These are phyloP conservation scores for Malus hybrid DNA, from an alignment of 331 rosid species.

Conservation along the genomic window DNA sequence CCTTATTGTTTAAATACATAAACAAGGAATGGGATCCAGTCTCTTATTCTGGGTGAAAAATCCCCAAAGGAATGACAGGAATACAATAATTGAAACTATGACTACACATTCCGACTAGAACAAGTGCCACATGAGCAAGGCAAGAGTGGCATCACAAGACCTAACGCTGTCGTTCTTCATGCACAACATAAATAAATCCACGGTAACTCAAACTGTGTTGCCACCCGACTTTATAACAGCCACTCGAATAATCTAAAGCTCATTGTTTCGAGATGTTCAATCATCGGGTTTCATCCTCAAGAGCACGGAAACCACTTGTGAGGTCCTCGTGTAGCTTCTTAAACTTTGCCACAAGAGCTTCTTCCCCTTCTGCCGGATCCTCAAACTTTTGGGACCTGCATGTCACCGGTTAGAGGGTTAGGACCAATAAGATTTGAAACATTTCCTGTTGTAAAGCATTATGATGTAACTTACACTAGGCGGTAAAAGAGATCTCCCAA, in stretches of 20 bases:
- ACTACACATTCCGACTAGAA: slow-evolving; percentile 37
- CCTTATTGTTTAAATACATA: slow-evolving; percentile 44
- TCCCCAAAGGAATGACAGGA: slow-evolving; percentile 10
- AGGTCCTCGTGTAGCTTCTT: slow-evolving; percentile 74
- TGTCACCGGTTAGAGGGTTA: slow-evolving; percentile 6
- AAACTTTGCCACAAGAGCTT: slow-evolving; percentile 62
- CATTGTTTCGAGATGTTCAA: slow-evolving; percentile 9
- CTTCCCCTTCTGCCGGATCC: slow-evolving; percentile 98
- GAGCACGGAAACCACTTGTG: slow-evolving; percentile 89
- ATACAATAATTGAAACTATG: slow-evolving; percentile 11
- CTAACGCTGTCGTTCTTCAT: slow-evolving; percentile 16
- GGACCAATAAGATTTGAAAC: not conserved
- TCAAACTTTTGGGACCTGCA: slow-evolving; percentile 95
- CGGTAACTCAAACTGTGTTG: not conserved
- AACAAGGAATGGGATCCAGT: slow-evolving; percentile 18
- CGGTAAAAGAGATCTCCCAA: slow-evolving; percentile 97
- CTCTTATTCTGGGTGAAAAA: slow-evolving; percentile 37
- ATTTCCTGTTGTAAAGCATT: not conserved
- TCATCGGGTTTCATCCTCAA: slow-evolving; percentile 94
- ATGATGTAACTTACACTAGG: slow-evolving; percentile 59
- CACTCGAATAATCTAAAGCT: slow-evolving; percentile 13
- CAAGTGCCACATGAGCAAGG: slow-evolving; percentile 31
- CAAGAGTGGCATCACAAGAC: slow-evolving; percentile 22
- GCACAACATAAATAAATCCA: slow-evolving; percentile 20
- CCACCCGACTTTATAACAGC: not conserved